Percentiles rank a stretch among this genome's conserved stretches.
phyloP scores from a whole-genome alignment of 306 rosid species.

The Dryas alaskensis region DNA sequence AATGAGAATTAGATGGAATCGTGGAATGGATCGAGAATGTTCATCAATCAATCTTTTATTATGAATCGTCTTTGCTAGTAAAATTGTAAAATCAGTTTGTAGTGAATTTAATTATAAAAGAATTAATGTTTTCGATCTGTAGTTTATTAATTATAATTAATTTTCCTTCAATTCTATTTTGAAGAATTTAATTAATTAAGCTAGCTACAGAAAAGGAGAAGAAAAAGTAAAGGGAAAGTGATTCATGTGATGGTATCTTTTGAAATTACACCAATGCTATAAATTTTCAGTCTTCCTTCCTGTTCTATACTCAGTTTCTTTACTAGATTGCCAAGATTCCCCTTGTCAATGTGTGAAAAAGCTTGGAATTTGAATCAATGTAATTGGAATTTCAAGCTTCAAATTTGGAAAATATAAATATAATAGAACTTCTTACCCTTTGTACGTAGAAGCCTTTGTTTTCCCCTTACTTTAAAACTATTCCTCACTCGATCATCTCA shows the following conservation, averaged over 20 bases:
- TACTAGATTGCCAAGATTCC: conserved; percentile 9
- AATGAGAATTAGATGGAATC: conserved; percentile 1
- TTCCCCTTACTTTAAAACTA: too few species aligned
- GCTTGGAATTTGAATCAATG: neutral
- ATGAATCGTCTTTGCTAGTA: conserved; percentile 35
- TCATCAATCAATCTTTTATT: conserved; percentile 26
- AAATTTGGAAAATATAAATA: neutral
- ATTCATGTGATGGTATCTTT: conserved; percentile 16
- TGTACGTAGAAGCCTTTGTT: too few species aligned
- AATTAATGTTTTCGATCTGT: conserved; percentile 14
- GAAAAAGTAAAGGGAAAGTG: conserved; percentile 14
- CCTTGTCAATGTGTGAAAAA: neutral
- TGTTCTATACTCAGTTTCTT: neutral
- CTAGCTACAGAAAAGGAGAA: conserved; percentile 4
- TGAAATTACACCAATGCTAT: conserved; percentile 2
- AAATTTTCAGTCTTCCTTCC: neutral
- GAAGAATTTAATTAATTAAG: conserved; percentile 16
- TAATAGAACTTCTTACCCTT: too few species aligned
- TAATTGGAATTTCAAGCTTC: neutral
- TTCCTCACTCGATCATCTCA: too few species aligned
- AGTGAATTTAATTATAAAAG: conserved; percentile 46
- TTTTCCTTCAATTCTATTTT: conserved; percentile 9
- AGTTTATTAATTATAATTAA: conserved; percentile 19
- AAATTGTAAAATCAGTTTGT: conserved; percentile 63
- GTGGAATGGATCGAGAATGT: conserved; percentile 25